These are phyloP conservation scores for Phytophthora ohioensis DNA, from an alignment of 352 stramenopile genomes.

Conservation along the genomic window DNA sequence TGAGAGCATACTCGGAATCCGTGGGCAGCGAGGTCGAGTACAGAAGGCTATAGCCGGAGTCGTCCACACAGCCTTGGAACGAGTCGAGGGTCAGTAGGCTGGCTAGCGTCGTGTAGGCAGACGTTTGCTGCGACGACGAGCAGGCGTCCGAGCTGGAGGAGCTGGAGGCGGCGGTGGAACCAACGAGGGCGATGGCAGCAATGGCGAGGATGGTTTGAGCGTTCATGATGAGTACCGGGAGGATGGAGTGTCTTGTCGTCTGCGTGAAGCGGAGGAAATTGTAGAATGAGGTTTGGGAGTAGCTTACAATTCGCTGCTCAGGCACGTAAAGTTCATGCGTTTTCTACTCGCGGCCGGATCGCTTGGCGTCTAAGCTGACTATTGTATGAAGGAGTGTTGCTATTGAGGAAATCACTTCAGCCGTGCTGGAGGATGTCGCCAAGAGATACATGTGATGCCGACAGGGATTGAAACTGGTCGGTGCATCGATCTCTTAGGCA, in stretches of 20 bases:
- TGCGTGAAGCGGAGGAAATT: not conserved
- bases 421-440: too few relatives aligned
- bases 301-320: not conserved
- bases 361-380: too few relatives aligned
- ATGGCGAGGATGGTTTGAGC: slow-evolving; percentile 20
- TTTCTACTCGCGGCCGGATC: too few relatives aligned
- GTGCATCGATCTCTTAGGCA: too few relatives aligned
- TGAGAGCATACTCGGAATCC: slow-evolving; percentile 34
- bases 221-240: slow-evolving; percentile 32
- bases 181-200: slow-evolving; percentile 18
- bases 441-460: too few relatives aligned
- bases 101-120: slow-evolving; percentile 36
- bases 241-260: slow-evolving; percentile 1
- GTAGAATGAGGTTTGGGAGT: slow-evolving; percentile 3
- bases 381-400: too few relatives aligned
- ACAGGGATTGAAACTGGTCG: too few relatives aligned
- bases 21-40: slow-evolving; percentile 40
- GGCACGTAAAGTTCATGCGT: too few relatives aligned
- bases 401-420: too few relatives aligned
- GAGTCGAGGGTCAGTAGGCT: slow-evolving; percentile 32
- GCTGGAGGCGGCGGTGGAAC: slow-evolving; percentile 11
- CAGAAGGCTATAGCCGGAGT: slow-evolving; percentile 44
- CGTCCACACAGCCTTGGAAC: slow-evolving; percentile 33
- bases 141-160: not conserved
- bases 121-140: not conserved